Evolutionary conservation across 768 basidiomycete genomes (phyloP).

Genomic region (Pholiota molesta): DNA sequence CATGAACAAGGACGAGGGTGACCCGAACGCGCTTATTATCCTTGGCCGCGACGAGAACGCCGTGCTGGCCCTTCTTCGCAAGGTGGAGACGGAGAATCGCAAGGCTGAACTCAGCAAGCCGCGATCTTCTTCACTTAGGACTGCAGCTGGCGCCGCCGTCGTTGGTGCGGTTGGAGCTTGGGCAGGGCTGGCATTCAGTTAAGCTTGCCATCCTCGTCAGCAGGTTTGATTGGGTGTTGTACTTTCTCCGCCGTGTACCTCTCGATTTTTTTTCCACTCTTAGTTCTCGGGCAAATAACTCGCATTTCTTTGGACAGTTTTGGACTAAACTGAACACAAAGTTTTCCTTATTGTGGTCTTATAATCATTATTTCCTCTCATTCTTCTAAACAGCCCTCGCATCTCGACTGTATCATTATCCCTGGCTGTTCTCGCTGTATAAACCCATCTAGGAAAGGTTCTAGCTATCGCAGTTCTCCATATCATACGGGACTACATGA

Average conservation of each 20-base stretch:
- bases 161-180: slow-evolving; percentile 64
- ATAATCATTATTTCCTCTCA: neutral
- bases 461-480: neutral
- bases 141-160: slow-evolving; percentile 58
- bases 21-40: slow-evolving; percentile 49
- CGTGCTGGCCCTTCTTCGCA: slow-evolving; percentile 41
- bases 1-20: slow-evolving; percentile 35
- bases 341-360: neutral
- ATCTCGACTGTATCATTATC: neutral
- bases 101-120: slow-evolving; percentile 21
- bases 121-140: slow-evolving; percentile 31
- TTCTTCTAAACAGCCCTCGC: neutral
- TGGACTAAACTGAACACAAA: neutral
- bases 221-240: neutral
- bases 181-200: slow-evolving; percentile 59
- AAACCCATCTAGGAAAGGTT: neutral
- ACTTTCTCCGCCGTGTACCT: neutral
- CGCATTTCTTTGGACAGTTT: neutral
- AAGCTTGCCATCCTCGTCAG: neutral
- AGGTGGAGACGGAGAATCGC: slow-evolving; percentile 33
- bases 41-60: slow-evolving; percentile 54
- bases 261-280: neutral
- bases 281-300: neutral
- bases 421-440: neutral
- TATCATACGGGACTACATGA: neutral